Percentiles rank a stretch among this genome's conserved stretches.
These are phyloP conservation scores for Collybiopsis confluens DNA, from an alignment of 768 basidiomycete species.

Conservation along the genomic window DNA sequence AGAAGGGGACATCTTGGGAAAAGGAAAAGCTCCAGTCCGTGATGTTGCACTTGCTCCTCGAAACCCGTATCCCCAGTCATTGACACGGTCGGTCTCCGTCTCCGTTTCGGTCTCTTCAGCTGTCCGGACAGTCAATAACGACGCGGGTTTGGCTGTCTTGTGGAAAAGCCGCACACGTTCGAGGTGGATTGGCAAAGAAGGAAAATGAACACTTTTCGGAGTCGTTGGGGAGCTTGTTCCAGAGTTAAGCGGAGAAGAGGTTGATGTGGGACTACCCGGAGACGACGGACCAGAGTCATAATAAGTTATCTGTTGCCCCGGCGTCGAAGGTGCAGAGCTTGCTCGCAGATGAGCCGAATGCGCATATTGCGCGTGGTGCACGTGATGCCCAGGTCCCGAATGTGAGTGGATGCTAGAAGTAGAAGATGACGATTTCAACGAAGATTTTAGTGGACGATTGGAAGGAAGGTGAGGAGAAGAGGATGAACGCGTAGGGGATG, in stretches of 20 bases:
- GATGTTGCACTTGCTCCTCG: neutral
- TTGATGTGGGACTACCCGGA: slow-evolving; percentile 4
- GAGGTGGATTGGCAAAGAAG: slow-evolving; percentile 56
- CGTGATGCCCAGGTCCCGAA: slow-evolving; percentile 20
- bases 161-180: slow-evolving; percentile 60
- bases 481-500: slow-evolving; percentile 26
- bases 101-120: slow-evolving; percentile 46
- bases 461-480: slow-evolving; percentile 41
- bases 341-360: slow-evolving; percentile 26
- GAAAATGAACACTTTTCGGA: slow-evolving; percentile 88
- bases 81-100: slow-evolving; percentile 34
- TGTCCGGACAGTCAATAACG: slow-evolving; percentile 28
- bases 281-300: neutral
- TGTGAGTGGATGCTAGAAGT: slow-evolving; percentile 41
- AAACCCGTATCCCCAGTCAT: slow-evolving; percentile 11
- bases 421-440: slow-evolving; percentile 65
- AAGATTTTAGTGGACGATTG: slow-evolving; percentile 82
- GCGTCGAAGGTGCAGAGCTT: slow-evolving; percentile 61
- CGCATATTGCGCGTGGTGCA: slow-evolving; percentile 14
- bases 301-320: slow-evolving; percentile 12
- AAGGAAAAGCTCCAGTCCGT: neutral
- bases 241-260: slow-evolving; percentile 8
- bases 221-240: slow-evolving; percentile 22
- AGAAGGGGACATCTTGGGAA: slow-evolving; percentile 1
- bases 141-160: slow-evolving; percentile 67